phyloP scores from a whole-genome alignment of 1,284 basidiomycete genomes.

The Naganishia sp. region DNA sequence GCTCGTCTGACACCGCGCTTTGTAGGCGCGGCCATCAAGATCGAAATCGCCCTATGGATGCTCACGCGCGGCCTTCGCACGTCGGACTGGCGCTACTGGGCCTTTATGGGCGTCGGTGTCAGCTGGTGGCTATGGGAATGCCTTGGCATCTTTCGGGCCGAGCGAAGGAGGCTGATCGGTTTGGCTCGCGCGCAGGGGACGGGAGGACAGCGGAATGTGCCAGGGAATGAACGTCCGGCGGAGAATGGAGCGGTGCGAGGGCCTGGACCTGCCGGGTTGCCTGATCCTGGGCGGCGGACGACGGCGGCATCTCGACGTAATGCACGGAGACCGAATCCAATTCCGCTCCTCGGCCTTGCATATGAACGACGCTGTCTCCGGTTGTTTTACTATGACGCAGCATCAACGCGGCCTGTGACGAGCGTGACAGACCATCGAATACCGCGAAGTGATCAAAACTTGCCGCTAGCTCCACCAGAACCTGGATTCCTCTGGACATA shows the following conservation, averaged over 20 bases:
- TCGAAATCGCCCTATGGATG: slow-evolving; percentile 31
- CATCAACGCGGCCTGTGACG: slow-evolving; percentile 1
- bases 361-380: slow-evolving; percentile 32
- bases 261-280: slow-evolving; percentile 9
- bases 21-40: slow-evolving; percentile 23
- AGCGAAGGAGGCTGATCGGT: not conserved
- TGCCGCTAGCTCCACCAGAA: slow-evolving; percentile 24
- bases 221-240: not conserved
- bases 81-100: slow-evolving; percentile 22
- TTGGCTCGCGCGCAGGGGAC: not conserved
- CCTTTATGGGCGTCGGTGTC: not conserved
- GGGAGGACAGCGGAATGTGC: not conserved
- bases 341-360: slow-evolving; percentile 23
- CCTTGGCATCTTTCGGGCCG: not conserved
- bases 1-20: slow-evolving; percentile 19
- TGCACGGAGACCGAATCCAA: slow-evolving; percentile 7
- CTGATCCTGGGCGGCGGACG: slow-evolving; percentile 6
- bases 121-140: slow-evolving; percentile 34
- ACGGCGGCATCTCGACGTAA: not conserved
- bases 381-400: slow-evolving; percentile 27
- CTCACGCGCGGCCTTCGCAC: slow-evolving; percentile 22
- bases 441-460: slow-evolving; percentile 14
- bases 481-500: slow-evolving; percentile 17
- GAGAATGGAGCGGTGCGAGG: not conserved
- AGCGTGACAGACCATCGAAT: slow-evolving; percentile 17